A percentile compares a stretch with the other conserved stretches of the same genome.
These are phyloP conservation scores for Penstemon eatonii DNA, from an alignment of 257 asterid genomes.

Conservation along the genomic window DNA sequence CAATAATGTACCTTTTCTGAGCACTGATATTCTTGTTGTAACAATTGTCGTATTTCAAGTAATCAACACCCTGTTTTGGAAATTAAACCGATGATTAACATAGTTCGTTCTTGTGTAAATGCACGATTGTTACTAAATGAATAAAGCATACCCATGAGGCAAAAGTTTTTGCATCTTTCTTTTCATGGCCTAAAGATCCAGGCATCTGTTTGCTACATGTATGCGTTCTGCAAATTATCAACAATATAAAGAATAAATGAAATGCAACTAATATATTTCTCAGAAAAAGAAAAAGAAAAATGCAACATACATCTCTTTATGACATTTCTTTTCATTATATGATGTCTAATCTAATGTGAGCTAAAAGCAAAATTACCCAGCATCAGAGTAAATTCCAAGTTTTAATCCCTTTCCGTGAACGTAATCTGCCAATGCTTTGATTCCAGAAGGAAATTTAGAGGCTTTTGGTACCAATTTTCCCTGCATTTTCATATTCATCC, in stretches of 20 bases:
- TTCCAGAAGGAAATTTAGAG: conserved; percentile 87
- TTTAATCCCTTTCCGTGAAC: conserved; percentile 83
- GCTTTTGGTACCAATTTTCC: conserved; percentile 66
- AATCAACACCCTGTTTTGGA: conserved; percentile 69
- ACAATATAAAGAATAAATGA: neutral
- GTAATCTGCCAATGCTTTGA: conserved; percentile 83
- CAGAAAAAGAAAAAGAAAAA: too few species aligned
- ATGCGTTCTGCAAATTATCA: conserved; percentile 43
- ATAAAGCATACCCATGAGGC: conserved; percentile 73
- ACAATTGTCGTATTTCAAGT: conserved; percentile 93
- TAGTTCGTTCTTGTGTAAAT: neutral
- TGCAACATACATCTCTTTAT: too few species aligned
- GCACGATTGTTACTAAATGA: neutral
- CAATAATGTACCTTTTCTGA: conserved; percentile 50
- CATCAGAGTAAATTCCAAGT: conserved; percentile 87
- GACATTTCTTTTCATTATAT: too few species aligned
- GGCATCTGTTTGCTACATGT: conserved; percentile 82
- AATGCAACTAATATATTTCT: neutral
- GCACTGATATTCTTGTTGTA: conserved; percentile 50
- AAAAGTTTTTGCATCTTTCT: conserved; percentile 88
- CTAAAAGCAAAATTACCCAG: conserved; percentile 50
- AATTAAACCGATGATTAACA: neutral
- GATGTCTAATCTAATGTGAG: neutral
- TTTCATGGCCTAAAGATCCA: conserved; percentile 79
- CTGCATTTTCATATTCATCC: conserved; percentile 31